Conservation (phyloP, 2,329 filamentous ascomycete species). For the Exophiala bonariae region DNA sequence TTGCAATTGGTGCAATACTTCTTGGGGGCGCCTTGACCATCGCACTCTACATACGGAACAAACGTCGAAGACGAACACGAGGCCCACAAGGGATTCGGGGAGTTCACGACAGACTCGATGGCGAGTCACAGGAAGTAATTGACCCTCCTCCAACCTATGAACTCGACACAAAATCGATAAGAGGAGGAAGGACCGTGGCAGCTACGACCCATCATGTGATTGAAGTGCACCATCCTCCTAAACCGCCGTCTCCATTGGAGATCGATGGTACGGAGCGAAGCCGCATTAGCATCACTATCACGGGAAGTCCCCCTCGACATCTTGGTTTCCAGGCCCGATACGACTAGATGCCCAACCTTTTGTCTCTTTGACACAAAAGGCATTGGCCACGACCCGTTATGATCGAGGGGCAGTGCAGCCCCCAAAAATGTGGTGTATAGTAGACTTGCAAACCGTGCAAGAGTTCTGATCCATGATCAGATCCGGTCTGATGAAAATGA, state of each 20-base stretch:
- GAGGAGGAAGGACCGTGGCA: not conserved
- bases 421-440: too few relatives aligned
- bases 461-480: too few relatives aligned
- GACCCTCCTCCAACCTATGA: conserved; percentile 22
- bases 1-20: conserved; percentile 21
- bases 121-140: conserved; percentile 6
- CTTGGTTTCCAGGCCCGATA: conserved; percentile 10
- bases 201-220: conserved; percentile 4
- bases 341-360: not conserved
- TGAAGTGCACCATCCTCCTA: conserved; percentile 11
- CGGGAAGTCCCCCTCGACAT: conserved; percentile 15
- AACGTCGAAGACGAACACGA: conserved; percentile 9
- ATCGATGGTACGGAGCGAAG: conserved; percentile 22
- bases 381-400: too few relatives aligned
- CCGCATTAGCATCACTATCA: conserved; percentile 20
- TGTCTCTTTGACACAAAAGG: too few relatives aligned
- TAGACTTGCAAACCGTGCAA: too few relatives aligned
- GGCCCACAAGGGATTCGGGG: not conserved
- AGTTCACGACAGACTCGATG: conserved; percentile 6
- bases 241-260: conserved; percentile 20
- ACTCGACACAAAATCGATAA: conserved; percentile 17
- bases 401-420: too few relatives aligned
- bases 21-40: conserved; percentile 17
- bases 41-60: conserved; percentile 18
- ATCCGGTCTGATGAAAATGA: too few relatives aligned